Evolutionary conservation across 257 asterid genomes (phyloP).

Genomic region (Primulina tabacum): DNA sequence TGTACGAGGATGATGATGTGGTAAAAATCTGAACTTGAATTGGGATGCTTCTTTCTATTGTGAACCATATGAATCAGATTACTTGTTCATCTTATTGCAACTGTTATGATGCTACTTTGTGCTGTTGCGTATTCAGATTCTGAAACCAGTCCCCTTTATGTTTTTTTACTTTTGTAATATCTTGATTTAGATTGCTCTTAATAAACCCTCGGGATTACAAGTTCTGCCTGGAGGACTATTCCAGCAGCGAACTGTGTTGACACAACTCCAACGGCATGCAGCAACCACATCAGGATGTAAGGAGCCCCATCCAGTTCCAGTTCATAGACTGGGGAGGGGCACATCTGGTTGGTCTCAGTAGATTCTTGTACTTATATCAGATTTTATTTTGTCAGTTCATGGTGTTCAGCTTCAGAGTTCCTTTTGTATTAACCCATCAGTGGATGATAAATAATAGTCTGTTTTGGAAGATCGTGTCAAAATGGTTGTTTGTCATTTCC

Average conservation of each 20-base stretch:
- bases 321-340: conserved; percentile 98
- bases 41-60: conserved; percentile 8
- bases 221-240: conserved; percentile 91
- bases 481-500: conserved; percentile 14
- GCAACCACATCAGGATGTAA: conserved; percentile 37
- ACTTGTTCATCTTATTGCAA: conserved; percentile 3
- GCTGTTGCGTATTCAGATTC: conserved; percentile 7
- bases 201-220: conserved; percentile 93
- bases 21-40: conserved; percentile 34
- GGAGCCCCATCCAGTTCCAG: conserved; percentile 76
- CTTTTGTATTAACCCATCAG: neutral
- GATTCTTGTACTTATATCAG: conserved; percentile 19
- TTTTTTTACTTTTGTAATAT: neutral
- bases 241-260: conserved; percentile 93
- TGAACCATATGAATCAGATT: neutral
- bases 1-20: conserved; percentile 74
- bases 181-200: conserved; percentile 67
- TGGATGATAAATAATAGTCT: conserved; percentile 7
- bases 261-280: conserved; percentile 74
- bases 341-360: conserved; percentile 71
- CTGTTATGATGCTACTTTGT: neutral
- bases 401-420: conserved; percentile 12
- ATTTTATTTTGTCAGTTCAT: conserved; percentile 9
- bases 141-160: neutral
- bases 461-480: conserved; percentile 12